Base-by-base conservation (phyloP, 2,329 filamentous ascomycete species). In the Alternaria infectoria region DNA sequence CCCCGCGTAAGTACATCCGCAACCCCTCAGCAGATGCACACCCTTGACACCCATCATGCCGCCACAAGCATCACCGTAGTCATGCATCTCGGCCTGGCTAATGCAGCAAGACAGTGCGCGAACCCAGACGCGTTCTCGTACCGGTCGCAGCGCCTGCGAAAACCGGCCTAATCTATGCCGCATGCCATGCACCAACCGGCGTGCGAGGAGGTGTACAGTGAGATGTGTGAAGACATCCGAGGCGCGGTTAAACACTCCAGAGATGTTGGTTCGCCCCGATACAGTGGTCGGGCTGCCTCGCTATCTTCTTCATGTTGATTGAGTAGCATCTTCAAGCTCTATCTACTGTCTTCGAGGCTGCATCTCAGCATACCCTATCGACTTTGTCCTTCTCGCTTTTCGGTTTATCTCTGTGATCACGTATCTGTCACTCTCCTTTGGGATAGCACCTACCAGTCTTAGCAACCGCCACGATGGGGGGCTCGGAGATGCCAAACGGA, bases 171-270 rank as follows among this genome's bases (percentile, higher is more conserved):
- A 58, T 49, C 44, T 62, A 64, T 64, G 54, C 64, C 65, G 65
- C 55, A 49, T 52, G 43, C 13, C 45, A 28, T 59, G 13, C 23
- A 46, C 63, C 60, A 66, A 68, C 63, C 63, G 60, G 60, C 51
- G 60, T 43, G 28, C 40, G 26, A 68, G 57, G 54, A 64, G 51
- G 36, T 36, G 45, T 28, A 26, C 28, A 26, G 30, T 17, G 15
- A 3, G 36, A 28, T 21, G 50, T 61, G 23, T 52, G 44, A 54
- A 44, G 54, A 47, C 46, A 65, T 51, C 70, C 68, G 67, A 72
- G 67, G 61, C 60, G 68, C 71, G 73, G 74, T 69, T 76, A 77
- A 77, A 71, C 64, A 69, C 63, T 73, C 47, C 69, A 75, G 73
- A 68, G 47, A 36, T 54, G 45, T 19, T 21, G 17, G 17, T 32